Conservation (phyloP, 225 moss, liverwort and hornwort species). For the Neckera pumila region DNA sequence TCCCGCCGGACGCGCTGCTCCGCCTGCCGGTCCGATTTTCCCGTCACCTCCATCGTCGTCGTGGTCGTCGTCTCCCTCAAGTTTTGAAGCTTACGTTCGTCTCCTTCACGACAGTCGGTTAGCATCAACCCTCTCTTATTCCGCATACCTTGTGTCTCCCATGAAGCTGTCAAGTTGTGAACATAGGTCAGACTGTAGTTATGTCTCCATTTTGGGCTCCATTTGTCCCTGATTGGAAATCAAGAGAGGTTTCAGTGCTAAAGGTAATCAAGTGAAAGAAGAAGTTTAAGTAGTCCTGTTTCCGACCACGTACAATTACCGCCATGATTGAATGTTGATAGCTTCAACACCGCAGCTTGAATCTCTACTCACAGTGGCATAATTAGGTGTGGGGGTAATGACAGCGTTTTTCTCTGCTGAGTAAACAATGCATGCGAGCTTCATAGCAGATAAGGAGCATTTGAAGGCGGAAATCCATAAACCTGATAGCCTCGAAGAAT, state of each 20-base stretch:
- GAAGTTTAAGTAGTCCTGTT: neutral
- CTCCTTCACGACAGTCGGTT: neutral
- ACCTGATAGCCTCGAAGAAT: neutral
- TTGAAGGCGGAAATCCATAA: neutral
- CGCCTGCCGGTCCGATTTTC: too few species aligned
- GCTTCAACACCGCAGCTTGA: neutral
- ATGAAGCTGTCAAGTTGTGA: too few species aligned
- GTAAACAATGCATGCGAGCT: neutral
- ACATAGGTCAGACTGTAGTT: too few species aligned
- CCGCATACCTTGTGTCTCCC: neutral
- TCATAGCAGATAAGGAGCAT: neutral
- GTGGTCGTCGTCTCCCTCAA: too few species aligned
- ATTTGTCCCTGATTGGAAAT: neutral
- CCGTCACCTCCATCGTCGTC: too few species aligned
- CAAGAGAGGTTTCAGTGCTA: neutral
- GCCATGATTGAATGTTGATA: neutral
- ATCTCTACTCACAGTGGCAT: neutral
- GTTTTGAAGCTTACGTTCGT: slow-evolving; percentile 17
- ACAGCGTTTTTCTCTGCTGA: neutral
- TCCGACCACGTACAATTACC: neutral
- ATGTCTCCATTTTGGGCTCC: too few species aligned
- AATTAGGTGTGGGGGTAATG: neutral
- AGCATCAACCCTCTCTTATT: neutral
- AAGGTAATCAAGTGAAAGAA: neutral
- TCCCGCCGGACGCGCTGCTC: too few species aligned